Base-by-base conservation (phyloP, 208 protist genomes). In the Porcisia hertigi region DNA sequence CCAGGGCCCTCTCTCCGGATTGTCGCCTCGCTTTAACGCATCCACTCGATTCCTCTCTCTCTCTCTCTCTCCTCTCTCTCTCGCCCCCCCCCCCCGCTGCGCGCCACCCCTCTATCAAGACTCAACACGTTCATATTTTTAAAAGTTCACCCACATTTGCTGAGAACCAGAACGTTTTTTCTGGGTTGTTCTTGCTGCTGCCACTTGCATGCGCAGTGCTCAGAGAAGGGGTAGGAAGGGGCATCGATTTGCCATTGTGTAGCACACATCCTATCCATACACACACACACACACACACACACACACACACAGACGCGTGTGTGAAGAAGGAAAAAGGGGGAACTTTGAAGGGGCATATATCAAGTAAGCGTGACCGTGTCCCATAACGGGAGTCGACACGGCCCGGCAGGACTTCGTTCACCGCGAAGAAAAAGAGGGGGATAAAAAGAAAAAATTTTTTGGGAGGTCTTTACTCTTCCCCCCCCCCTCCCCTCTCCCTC, bases 281-380 rank as follows among this genome's bases (percentile, higher is more conserved):
- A 2, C 39, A 47, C 62, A 60, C 55, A 60, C 55, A 60, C 55
- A 60, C 55, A 60, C 55, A 60, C 45, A 49, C 45, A 49, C 9
- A 49, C 45, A 49, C 55, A 60, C 55, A 60, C 20, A 60, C 57
- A 60, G 47, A 52, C 47, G 47, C 11, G 47, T 65, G 59, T 65
- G 58, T 39, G 58, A 16, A 45, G 59, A 45, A 65, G 59, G 34
- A 65, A 30, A 3, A 8, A 65, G 18, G 36, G 8, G 8, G 36
- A 23, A 23, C 36, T 23, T 23, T 43, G 34, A 43, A 43, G 16
- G 60, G 7, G 36, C 60, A 7, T 52, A 30, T 20, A 52, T 39
- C 41, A 0, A 67, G 11, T 43, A 12, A 12, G 47, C 47, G 25
- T 25, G 47, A 14, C 20, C 41, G 23, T 11, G 41, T 2, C 3